These are phyloP conservation scores for Vaccinium vitisidaea DNA, from an alignment of 148 eudicot genomes.

Conservation along the genomic window DNA sequence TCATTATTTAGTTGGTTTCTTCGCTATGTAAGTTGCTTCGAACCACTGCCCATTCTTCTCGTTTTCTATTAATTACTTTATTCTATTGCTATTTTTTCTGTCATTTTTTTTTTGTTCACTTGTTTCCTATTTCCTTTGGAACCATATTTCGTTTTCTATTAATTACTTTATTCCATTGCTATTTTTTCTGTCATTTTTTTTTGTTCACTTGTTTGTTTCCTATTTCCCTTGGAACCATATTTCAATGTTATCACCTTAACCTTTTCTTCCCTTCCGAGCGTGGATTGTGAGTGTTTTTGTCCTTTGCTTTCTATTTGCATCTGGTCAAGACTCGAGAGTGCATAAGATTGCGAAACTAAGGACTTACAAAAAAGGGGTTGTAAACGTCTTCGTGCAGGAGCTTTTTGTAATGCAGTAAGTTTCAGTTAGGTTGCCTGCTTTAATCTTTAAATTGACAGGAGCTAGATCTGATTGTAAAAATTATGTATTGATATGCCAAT, in stretches of 20 bases:
- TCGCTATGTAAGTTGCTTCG: neutral
- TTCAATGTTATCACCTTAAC: neutral
- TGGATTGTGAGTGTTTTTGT: neutral
- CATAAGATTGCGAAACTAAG: neutral
- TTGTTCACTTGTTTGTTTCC: neutral
- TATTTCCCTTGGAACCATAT: neutral
- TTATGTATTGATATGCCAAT: no score
- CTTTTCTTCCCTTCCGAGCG: neutral
- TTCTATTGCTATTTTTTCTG: neutral
- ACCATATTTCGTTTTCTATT: neutral
- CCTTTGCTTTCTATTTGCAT: neutral
- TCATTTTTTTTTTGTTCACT: neutral
- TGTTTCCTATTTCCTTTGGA: neutral
- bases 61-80: neutral
- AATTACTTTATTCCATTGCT: neutral
- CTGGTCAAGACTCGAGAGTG: neutral
- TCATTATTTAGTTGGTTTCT: neutral
- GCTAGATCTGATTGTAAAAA: no score
- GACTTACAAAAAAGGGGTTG: neutral
- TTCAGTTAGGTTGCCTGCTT: no score
- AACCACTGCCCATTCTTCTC: neutral
- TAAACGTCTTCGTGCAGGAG: neutral
- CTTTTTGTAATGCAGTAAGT: no score
- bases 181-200: neutral
- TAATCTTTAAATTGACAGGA: neutral